phyloP scores from a whole-genome alignment of 2,329 filamentous ascomycete species.

The Didymella glomerata region DNA sequence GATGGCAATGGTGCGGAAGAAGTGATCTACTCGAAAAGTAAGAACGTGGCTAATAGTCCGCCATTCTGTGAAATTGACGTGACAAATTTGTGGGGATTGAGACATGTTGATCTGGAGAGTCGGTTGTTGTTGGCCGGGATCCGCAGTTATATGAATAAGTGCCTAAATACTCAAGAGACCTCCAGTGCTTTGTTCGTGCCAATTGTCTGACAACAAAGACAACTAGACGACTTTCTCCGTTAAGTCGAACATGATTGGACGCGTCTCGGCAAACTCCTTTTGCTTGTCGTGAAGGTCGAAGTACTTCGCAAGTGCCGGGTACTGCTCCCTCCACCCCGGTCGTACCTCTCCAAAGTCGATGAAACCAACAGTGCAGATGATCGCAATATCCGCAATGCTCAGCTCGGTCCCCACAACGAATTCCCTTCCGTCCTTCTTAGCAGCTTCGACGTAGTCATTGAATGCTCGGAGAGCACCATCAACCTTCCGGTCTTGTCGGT shows the following conservation, averaged over 20 bases:
- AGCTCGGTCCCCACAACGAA: constrained; percentile 25
- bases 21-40: background rate
- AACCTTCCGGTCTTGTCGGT: constrained; percentile 26
- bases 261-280: constrained; percentile 29
- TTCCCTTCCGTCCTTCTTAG: constrained; percentile 17
- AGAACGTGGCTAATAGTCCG: background rate
- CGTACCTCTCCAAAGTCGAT: constrained; percentile 22
- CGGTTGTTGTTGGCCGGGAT: background rate
- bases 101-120: background rate
- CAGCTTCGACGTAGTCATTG: constrained; percentile 15
- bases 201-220: no score
- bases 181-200: background rate
- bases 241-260: constrained; percentile 30
- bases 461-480: constrained; percentile 27
- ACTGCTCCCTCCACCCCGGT: constrained; percentile 22
- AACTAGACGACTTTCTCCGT: constrained; percentile 26
- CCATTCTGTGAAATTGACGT: background rate
- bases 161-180: background rate
- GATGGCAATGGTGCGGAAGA: background rate
- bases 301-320: constrained; percentile 21
- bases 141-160: background rate
- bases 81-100: background rate
- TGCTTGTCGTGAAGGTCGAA: constrained; percentile 21
- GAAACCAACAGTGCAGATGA: constrained; percentile 23
- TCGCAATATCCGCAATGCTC: constrained; percentile 30